Evolutionary conservation across 2,329 filamentous ascomycete species (phyloP).

Genomic region (Domatiomyces globalis): DNA sequence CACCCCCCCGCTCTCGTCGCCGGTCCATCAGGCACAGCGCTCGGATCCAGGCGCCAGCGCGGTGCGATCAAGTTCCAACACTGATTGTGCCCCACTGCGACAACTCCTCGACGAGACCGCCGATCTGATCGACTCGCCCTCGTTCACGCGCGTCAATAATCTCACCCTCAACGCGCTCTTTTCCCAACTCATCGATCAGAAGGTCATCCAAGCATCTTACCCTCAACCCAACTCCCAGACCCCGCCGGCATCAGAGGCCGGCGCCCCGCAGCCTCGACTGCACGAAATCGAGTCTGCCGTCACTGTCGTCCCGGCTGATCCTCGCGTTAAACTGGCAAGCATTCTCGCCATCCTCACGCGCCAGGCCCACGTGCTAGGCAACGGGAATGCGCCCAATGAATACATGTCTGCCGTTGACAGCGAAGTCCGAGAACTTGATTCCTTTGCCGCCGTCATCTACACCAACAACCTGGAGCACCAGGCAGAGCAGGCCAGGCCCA

Average conservation of each 20-base stretch:
- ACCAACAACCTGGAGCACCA: constrained; percentile 31
- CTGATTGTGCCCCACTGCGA: constrained; percentile 42
- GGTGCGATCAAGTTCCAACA: constrained; percentile 20
- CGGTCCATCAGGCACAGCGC: constrained; percentile 16
- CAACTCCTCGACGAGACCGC: constrained; percentile 88
- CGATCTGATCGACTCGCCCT: constrained; percentile 85
- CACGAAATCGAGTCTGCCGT: constrained; percentile 28
- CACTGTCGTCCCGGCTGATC: constrained; percentile 29
- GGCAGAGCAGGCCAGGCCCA: constrained; percentile 9
- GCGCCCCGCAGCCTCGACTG: constrained; percentile 23
- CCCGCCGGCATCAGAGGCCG: constrained; percentile 33
- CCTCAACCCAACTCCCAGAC: constrained; percentile 36
- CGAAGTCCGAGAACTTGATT: constrained; percentile 34
- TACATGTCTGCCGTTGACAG: constrained; percentile 32
- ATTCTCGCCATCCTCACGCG: constrained; percentile 78
- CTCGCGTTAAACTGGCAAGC: constrained; percentile 65
- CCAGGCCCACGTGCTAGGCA: constrained; percentile 80
- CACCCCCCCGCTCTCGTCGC: constrained; percentile 26
- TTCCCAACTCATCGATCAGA: constrained; percentile 66
- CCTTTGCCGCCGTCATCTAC: constrained; percentile 36
- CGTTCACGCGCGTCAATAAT: constrained; percentile 74
- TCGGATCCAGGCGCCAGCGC: constrained; percentile 17
- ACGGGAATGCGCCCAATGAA: constrained; percentile 41
- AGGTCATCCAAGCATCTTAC: constrained; percentile 66
- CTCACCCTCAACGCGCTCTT: constrained; percentile 80